phyloP scores from a whole-genome alignment of 2,329 filamentous ascomycete species.

The Colletotrichum musae region DNA sequence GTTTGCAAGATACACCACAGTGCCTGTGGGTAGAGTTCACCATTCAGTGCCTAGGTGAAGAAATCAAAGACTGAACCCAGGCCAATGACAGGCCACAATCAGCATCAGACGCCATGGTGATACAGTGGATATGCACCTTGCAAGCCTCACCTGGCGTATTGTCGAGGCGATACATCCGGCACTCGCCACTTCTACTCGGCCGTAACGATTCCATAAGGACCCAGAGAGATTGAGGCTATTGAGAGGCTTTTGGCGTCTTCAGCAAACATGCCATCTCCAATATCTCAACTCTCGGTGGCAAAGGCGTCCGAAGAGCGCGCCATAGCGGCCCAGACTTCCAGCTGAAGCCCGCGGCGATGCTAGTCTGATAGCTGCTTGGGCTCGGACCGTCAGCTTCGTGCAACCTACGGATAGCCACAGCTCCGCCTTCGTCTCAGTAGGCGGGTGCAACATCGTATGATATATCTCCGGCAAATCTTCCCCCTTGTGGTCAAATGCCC shows the following conservation, averaged over 20 bases:
- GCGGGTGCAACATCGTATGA: background rate
- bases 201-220: background rate
- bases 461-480: conserved; percentile 18
- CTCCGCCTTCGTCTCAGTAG: background rate
- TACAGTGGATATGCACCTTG: conserved; percentile 6
- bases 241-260: no score
- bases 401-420: conserved; percentile 23
- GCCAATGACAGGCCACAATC: conserved; percentile 1
- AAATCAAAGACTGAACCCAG: no score
- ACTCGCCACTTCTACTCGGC: conserved; percentile 7
- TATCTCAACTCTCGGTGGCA: no score
- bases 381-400: background rate
- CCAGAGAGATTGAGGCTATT: no score
- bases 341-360: no score
- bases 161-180: background rate
- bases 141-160: conserved; percentile 7
- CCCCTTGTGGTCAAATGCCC: background rate
- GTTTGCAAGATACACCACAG: no score
- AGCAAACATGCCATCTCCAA: no score
- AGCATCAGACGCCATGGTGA: conserved; percentile 22
- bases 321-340: no score
- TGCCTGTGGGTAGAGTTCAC: no score
- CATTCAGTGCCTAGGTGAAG: no score
- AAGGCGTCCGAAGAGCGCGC: no score
- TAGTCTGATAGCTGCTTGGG: no score